These are phyloP conservation scores for Yarrowia deformans DNA, from an alignment of 805 yeast genomes.

Conservation along the genomic window DNA sequence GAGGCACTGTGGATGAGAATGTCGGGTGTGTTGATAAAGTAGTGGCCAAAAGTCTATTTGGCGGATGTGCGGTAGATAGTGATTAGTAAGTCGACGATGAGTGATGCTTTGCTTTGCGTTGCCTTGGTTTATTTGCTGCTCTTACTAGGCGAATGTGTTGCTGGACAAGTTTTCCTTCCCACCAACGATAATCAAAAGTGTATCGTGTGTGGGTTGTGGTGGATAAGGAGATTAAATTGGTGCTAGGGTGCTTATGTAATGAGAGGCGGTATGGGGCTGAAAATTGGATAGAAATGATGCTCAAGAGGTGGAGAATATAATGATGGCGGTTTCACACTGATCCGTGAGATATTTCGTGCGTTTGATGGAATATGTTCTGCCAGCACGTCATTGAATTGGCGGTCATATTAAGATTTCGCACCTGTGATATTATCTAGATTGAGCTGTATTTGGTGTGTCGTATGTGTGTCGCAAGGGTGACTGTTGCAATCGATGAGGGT, in stretches of 20 bases:
- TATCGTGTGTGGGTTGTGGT: not conserved
- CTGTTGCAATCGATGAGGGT: too few relatives aligned
- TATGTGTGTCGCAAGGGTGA: too few relatives aligned
- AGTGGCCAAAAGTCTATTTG: slow-evolving; percentile 25
- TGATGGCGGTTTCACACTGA: not conserved
- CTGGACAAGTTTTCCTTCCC: not conserved
- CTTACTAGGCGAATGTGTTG: not conserved
- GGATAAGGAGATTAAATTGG: slow-evolving; percentile 5
- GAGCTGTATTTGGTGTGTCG: not conserved
- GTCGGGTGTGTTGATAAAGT: slow-evolving; percentile 15
- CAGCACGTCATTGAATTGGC: not conserved
- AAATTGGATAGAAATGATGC: not conserved
- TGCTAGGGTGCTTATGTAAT: not conserved
- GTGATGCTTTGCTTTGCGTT: not conserved
- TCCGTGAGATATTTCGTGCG: not conserved
- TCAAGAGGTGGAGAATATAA: not conserved
- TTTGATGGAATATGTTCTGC: not conserved
- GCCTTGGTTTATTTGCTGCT: too few relatives aligned
- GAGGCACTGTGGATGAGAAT: slow-evolving; percentile 14
- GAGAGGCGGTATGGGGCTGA: not conserved
- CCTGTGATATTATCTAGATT: not conserved
- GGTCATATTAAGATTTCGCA: not conserved
- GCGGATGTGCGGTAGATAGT: not conserved
- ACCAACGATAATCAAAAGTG: slow-evolving; percentile 3
- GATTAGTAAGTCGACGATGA: not conserved